These are phyloP conservation scores for Pharnaceum exiguum DNA, from an alignment of 148 eudicot species.

Conservation along the genomic window DNA sequence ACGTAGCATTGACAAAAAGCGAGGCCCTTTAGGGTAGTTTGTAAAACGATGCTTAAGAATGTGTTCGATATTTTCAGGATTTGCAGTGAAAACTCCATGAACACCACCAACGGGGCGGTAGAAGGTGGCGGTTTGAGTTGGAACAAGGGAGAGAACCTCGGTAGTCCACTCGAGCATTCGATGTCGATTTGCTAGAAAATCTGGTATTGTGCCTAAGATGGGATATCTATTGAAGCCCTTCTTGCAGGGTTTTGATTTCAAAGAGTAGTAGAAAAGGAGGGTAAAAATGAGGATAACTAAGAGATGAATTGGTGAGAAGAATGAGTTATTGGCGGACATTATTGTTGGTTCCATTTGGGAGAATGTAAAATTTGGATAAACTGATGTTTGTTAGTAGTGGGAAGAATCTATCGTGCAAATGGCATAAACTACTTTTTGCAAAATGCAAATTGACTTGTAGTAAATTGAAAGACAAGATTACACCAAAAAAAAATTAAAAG, in stretches of 20 bases:
- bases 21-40: slow-evolving; percentile 48
- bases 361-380: too few species aligned
- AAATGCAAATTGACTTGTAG: too few species aligned
- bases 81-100: slow-evolving; percentile 46
- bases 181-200: slow-evolving; percentile 37
- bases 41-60: slow-evolving; percentile 43
- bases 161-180: slow-evolving; percentile 58
- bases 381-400: too few species aligned
- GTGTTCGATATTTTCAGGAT: slow-evolving; percentile 42
- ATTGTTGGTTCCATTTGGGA: too few species aligned
- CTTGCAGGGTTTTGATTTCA: background rate
- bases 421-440: too few species aligned
- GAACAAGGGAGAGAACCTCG: slow-evolving; percentile 24
- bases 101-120: slow-evolving; percentile 33
- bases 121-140: slow-evolving; percentile 36
- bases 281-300: background rate
- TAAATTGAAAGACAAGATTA: too few species aligned
- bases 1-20: slow-evolving; percentile 20
- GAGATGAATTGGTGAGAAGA: too few species aligned
- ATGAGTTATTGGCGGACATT: too few species aligned
- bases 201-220: slow-evolving; percentile 34
- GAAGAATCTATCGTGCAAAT: too few species aligned
- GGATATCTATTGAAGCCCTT: slow-evolving; percentile 25
- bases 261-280: background rate
- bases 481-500: too few species aligned